Conservation (phyloP, 805 yeast genomes). For the Candida pseudofarinosa region DNA sequence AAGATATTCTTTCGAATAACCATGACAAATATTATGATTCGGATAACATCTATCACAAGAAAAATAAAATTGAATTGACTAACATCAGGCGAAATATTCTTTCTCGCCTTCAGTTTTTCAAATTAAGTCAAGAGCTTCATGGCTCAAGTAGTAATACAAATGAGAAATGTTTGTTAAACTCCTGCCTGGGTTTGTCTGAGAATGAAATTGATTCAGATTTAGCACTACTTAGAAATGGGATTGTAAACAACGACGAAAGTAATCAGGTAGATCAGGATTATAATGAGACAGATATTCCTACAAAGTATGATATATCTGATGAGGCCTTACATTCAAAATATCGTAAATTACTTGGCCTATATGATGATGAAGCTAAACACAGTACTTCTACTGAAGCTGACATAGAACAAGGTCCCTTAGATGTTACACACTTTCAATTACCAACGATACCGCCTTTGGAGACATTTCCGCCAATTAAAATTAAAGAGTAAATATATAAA, state of each 20-base stretch:
- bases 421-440: neutral
- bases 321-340: conserved; percentile 9
- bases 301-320: conserved; percentile 4
- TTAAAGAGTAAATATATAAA: conserved; percentile 3
- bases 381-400: neutral
- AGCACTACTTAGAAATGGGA: conserved; percentile 11
- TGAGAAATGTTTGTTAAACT: conserved; percentile 7
- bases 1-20: neutral
- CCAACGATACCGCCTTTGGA: conserved; percentile 24
- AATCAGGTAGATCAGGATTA: conserved; percentile 2
- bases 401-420: neutral
- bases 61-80: conserved; percentile 30
- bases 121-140: neutral
- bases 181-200: conserved; percentile 18
- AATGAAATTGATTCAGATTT: conserved; percentile 26
- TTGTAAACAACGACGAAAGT: conserved; percentile 5
- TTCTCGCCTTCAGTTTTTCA: conserved; percentile 3
- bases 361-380: conserved; percentile 1
- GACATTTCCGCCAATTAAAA: conserved; percentile 14
- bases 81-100: conserved; percentile 19
- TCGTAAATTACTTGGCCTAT: conserved; percentile 7
- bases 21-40: conserved; percentile 18
- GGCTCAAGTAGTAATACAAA: neutral
- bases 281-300: conserved; percentile 8
- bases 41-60: conserved; percentile 20